These are phyloP conservation scores for Leptodontidium sp. DNA, from an alignment of 2,329 filamentous ascomycete species.

Conservation along the genomic window DNA sequence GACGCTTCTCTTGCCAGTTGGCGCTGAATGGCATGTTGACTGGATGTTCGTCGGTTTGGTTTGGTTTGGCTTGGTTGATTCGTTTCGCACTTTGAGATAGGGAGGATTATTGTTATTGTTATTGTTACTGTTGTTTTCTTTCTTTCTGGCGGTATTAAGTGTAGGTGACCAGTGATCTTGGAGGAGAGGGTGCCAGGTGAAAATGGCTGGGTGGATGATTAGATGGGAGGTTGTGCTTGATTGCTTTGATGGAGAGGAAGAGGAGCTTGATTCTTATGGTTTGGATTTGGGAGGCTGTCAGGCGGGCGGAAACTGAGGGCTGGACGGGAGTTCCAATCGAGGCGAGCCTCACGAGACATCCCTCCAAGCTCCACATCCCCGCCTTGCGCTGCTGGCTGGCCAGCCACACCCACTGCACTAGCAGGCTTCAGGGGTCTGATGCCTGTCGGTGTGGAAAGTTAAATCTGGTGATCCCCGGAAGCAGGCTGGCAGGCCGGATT, in stretches of 20 bases:
- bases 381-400: not conserved
- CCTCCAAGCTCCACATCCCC: not conserved
- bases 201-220: not conserved
- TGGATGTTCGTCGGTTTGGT: not conserved
- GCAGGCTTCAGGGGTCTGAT: slow-evolving; percentile 14
- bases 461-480: slow-evolving; percentile 9
- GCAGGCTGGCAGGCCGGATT: slow-evolving; percentile 1
- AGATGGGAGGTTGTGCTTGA: not conserved
- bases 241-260: not conserved
- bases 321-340: too few relatives aligned
- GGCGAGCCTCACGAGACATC: not conserved
- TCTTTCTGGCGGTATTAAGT: not conserved
- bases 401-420: slow-evolving; percentile 1
- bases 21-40: slow-evolving; percentile 30
- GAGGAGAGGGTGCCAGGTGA: too few relatives aligned
- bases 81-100: too few relatives aligned
- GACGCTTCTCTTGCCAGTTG: slow-evolving; percentile 32
- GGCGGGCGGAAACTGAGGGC: not conserved
- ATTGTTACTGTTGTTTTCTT: too few relatives aligned
- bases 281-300: not conserved
- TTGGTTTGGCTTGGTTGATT: not conserved
- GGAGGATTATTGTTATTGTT: not conserved
- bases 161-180: not conserved
- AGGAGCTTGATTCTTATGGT: slow-evolving; percentile 6
- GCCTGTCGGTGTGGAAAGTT: slow-evolving; percentile 12